These are phyloP conservation scores for Dictyostelium intermedium DNA, from an alignment of 78 protist genomes.

Conservation along the genomic window DNA sequence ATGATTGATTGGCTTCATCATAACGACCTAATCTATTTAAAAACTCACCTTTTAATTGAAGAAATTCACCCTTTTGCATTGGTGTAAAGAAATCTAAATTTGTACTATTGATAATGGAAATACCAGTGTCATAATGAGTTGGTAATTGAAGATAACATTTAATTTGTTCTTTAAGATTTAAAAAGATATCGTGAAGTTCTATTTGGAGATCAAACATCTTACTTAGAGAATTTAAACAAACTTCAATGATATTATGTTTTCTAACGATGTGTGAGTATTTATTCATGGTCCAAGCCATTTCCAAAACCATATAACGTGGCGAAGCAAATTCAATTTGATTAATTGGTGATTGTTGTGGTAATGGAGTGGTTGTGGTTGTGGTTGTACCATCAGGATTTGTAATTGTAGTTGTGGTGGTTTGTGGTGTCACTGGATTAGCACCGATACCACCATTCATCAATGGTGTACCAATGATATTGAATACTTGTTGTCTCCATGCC, in stretches of 20 bases:
- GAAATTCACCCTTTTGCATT: conserved; percentile 65
- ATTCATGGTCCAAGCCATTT: conserved; percentile 89
- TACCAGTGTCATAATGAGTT: conserved; percentile 73
- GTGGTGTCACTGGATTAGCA: not conserved
- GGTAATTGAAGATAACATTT: conserved; percentile 84
- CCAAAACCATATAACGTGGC: conserved; percentile 13
- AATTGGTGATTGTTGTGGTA: not conserved
- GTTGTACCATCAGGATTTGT: conserved; percentile 8
- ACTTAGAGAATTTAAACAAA: conserved; percentile 72
- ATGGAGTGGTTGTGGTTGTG: not conserved
- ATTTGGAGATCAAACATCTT: conserved; percentile 87
- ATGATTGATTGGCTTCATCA: conserved; percentile 83
- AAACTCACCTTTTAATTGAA: conserved; percentile 79
- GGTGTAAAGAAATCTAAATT: conserved; percentile 61
- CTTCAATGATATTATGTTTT: conserved; percentile 84
- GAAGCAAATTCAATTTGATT: not conserved
- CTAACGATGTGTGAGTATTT: conserved; percentile 84
- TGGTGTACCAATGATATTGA: conserved; percentile 5
- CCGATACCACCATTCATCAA: conserved; percentile 9
- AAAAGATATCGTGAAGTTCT: conserved; percentile 86
- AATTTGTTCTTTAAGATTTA: conserved; percentile 87
- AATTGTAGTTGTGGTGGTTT: not conserved
- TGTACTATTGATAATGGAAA: conserved; percentile 76
- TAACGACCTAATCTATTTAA: conserved; percentile 34
- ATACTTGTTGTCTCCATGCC: conserved; percentile 77